A percentile compares a stretch with the other conserved stretches of the same genome.
Evolutionary conservation across 1,139 yeast genomes (phyloP).

Genomic region (Protomyces gravidus): DNA sequence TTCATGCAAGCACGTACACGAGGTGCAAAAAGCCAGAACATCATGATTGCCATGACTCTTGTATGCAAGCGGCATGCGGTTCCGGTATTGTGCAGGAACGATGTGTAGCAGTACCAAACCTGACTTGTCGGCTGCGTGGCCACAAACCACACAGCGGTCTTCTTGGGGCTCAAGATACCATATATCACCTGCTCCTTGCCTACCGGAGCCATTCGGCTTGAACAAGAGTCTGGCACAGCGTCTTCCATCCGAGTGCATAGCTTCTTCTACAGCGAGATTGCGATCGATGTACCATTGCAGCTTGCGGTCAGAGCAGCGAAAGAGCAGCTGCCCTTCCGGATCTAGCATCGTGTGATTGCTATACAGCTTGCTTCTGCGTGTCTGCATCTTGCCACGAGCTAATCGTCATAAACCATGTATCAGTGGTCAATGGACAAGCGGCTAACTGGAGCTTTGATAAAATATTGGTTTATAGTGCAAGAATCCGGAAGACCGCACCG

Average conservation of each 20-base stretch:
- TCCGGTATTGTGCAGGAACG: conserved; percentile 17
- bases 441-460: not conserved
- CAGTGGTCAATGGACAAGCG: not conserved
- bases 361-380: conserved; percentile 13
- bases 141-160: conserved; percentile 23
- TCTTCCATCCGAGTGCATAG: not conserved
- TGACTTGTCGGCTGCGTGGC: not conserved
- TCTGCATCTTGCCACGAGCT: conserved; percentile 1
- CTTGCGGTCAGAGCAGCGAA: conserved; percentile 17
- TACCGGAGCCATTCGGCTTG: conserved; percentile 18
- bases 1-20: conserved; percentile 1
- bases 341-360: conserved; percentile 5
- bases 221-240: conserved; percentile 3
- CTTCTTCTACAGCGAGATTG: not conserved
- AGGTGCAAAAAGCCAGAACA: conserved; percentile 4
- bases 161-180: conserved; percentile 19
- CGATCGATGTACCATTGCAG: conserved; percentile 8
- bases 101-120: conserved; percentile 17
- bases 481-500: no score
- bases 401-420: not conserved
- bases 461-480: no score
- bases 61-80: conserved; percentile 7
- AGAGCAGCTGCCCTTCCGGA: conserved; percentile 9
- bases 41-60: conserved; percentile 19
- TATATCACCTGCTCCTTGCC: conserved; percentile 13